Percentiles rank a stretch among this genome's conserved stretches.
Evolutionary conservation across 306 rosid species (phyloP).

Genomic region (Begonia peltatifolia): DNA sequence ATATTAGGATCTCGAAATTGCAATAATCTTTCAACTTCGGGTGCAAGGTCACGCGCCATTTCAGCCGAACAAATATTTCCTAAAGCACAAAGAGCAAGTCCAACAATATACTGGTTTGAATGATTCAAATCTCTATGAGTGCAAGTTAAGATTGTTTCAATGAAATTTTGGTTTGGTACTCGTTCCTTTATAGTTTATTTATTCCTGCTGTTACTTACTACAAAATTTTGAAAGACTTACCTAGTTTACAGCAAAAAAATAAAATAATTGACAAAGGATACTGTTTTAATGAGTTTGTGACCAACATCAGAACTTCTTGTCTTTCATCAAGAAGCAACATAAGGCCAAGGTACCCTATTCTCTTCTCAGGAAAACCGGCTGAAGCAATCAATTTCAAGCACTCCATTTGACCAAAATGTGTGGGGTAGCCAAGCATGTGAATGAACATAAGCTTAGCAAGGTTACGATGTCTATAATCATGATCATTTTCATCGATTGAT

Average conservation of each 20-base stretch:
- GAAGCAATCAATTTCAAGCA: conserved; percentile 93
- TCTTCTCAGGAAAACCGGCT: conserved; percentile 94
- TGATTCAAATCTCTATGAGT: conserved; percentile 84
- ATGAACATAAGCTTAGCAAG: conserved; percentile 98
- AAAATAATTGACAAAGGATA: conserved; percentile 43
- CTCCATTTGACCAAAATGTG: conserved; percentile 99
- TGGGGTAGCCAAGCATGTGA: conserved; percentile 99
- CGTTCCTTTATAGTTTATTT: conserved; percentile 5
- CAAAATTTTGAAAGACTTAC: neutral
- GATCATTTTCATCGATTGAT: conserved; percentile 79
- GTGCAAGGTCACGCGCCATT: conserved; percentile 99
- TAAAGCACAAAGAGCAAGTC: conserved; percentile 98
- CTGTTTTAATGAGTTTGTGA: conserved; percentile 96
- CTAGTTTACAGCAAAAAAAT: neutral
- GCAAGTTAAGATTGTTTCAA: conserved; percentile 42
- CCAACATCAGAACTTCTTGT: conserved; percentile 98
- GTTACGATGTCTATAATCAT: conserved; percentile 79
- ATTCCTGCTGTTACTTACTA: neutral
- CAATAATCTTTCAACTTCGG: conserved; percentile 84
- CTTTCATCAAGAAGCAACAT: conserved; percentile 99
- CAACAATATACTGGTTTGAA: conserved; percentile 90
- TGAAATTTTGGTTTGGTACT: conserved; percentile 5
- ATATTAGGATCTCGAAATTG: conserved; percentile 93
- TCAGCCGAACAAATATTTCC: conserved; percentile 99
- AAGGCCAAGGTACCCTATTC: conserved; percentile 97